Evolutionary conservation across 495 filamentous ascomycete genomes (phyloP).

Genomic region (Cairneyella variabilis): DNA sequence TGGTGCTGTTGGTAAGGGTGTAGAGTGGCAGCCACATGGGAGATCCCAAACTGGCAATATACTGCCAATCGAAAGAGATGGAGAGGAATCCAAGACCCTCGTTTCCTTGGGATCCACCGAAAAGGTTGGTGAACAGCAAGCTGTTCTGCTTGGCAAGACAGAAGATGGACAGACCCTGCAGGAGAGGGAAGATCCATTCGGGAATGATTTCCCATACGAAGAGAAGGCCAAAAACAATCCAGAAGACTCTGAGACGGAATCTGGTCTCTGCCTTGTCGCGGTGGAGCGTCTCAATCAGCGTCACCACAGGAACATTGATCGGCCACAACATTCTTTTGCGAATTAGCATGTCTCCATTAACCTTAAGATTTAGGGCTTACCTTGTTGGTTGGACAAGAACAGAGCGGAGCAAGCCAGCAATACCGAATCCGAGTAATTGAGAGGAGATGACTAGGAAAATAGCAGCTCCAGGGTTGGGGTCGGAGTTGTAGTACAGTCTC

Average conservation of each 20-base stretch:
- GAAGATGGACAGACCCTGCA: constrained; percentile 52
- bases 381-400: constrained; percentile 50
- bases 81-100: constrained; percentile 34
- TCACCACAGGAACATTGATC: constrained; percentile 35
- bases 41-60: constrained; percentile 27
- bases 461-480: constrained; percentile 30
- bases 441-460: constrained; percentile 40
- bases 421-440: constrained; percentile 50
- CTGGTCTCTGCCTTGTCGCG: constrained; percentile 2
- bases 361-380: background rate
- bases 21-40: constrained; percentile 17
- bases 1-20: constrained; percentile 11
- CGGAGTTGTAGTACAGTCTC: constrained; percentile 39
- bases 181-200: constrained; percentile 50
- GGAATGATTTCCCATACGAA: constrained; percentile 53
- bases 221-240: constrained; percentile 34
- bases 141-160: constrained; percentile 50
- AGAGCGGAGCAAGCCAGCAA: constrained; percentile 49
- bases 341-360: background rate
- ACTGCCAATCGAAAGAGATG: constrained; percentile 47
- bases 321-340: constrained; percentile 37
- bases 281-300: constrained; percentile 39
- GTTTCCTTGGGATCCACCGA: constrained; percentile 52
- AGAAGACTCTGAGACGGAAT: constrained; percentile 37
- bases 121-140: constrained; percentile 52